Conservation (phyloP, 106 monocot species). For the Agapanthus africanus region DNA sequence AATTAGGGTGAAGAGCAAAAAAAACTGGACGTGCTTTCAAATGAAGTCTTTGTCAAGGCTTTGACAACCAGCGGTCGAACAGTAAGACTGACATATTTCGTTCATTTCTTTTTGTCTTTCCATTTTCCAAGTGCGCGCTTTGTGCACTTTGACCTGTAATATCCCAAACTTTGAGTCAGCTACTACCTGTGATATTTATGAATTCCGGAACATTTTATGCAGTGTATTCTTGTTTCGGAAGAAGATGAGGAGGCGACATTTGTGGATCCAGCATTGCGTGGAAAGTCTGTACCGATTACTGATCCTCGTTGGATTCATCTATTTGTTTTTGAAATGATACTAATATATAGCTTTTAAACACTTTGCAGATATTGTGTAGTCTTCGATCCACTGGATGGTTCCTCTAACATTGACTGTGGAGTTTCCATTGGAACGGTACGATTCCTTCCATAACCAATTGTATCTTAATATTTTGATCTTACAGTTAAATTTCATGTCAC, state of each 20-base stretch:
- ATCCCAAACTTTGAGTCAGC: too few species aligned
- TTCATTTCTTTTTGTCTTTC: too few species aligned
- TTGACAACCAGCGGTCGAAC: constrained; percentile 81
- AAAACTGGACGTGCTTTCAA: constrained; percentile 93
- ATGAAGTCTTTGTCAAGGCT: constrained; percentile 94
- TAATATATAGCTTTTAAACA: background rate
- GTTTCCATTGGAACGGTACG: constrained; percentile 97
- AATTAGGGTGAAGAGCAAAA: constrained; percentile 93
- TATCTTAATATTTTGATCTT: background rate
- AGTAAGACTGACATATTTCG: constrained; percentile 24
- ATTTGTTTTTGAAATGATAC: background rate
- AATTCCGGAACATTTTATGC: background rate
- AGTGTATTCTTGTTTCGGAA: constrained; percentile 91
- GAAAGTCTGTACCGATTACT: constrained; percentile 41
- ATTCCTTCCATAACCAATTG: background rate
- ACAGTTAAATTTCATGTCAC: too few species aligned
- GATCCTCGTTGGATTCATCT: background rate
- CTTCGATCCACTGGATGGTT: constrained; percentile 96
- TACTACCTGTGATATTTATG: too few species aligned
- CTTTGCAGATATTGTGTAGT: constrained; percentile 84
- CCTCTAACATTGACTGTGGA: constrained; percentile 96
- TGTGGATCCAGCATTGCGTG: constrained; percentile 75
- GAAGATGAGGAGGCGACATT: constrained; percentile 93
- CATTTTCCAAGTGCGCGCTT: background rate
- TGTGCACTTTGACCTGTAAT: background rate